Evolutionary conservation across 768 basidiomycete genomes (phyloP), one percentile per base, ranked within the genome.

Genomic region (Suillus spraguei): DNA sequence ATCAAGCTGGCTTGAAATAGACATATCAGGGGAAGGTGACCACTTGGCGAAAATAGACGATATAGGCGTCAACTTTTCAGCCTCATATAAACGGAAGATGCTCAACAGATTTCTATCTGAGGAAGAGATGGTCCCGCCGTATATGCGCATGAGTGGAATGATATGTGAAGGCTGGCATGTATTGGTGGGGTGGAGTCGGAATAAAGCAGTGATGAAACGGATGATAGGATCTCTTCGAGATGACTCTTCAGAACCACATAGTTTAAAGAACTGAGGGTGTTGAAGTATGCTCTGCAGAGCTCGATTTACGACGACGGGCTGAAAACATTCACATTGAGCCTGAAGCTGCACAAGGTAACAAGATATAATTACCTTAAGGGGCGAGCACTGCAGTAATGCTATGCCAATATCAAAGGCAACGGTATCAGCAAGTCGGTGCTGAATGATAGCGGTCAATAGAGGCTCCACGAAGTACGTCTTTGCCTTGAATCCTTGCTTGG

Each of bases 81-180:
- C 70, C 68, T 95, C 94, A 69, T 95, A 95, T 0, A 95, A 78
- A 41, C 84, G 84, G 78, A 96, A 90, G 60, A 97, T 83, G 1
- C 86, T 83, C 5, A 97, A 77, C 2, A 98, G 78, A 35, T 79
- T 77, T 33, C 83, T 80, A 71, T 98, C 96, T 2, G 89, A 67
- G 1, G 65, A 56, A 0, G 87, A 84, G n/a, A 91, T 72, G 0
- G 91, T 91, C 1, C 91, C 96, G 10, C 83, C 76, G 72, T 98
- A 98, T 1, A 95, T 77, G 22, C 77, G 78, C 50, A 91, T 75
- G 41, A 99, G 80, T 1, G 92, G 93, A 53, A 92, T 88, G 50
- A 96, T 77, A 66, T 96, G 93, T 4, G 85, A 89, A 11, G 88
- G 82, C 72, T 97, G 96, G 69, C 92, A 96, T 2, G 94, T 90